These are phyloP conservation scores for Dalbergia cultrata DNA, from an alignment of 306 rosid genomes.

Conservation along the genomic window DNA sequence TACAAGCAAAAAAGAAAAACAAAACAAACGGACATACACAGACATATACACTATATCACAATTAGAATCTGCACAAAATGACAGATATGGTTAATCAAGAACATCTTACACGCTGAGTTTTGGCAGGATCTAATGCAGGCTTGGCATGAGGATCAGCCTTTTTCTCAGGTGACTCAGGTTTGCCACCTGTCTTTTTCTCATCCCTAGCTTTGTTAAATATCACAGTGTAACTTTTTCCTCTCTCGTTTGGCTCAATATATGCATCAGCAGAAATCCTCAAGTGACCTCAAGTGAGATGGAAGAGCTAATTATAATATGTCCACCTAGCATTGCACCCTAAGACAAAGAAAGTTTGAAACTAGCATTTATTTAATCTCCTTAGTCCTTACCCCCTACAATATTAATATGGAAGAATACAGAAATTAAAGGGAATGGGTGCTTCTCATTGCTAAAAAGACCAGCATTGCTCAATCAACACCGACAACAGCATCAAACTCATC, in stretches of 20 bases:
- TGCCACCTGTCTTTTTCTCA: slow-evolving; percentile 80
- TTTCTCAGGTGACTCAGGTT: slow-evolving; percentile 71
- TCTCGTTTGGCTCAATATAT: no score
- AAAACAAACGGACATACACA: background rate
- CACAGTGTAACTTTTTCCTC: slow-evolving; percentile 81
- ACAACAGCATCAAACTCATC: no score
- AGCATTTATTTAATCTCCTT: no score
- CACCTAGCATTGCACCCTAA: no score
- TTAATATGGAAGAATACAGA: slow-evolving; percentile 1
- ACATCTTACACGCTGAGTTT: slow-evolving; percentile 69
- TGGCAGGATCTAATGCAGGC: slow-evolving; percentile 59
- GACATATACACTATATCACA: slow-evolving; percentile 8
- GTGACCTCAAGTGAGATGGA: no score
- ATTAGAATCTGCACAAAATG: slow-evolving; percentile 6
- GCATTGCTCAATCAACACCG: no score
- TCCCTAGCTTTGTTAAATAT: slow-evolving; percentile 81
- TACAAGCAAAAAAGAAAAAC: background rate
- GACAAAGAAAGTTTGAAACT: no score
- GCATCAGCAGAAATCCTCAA: no score
- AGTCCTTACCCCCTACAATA: no score
- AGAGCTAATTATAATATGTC: no score
- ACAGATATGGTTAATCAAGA: slow-evolving; percentile 15
- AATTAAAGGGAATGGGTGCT: background rate
- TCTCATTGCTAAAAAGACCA: no score
- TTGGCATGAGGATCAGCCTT: slow-evolving; percentile 52